These are phyloP conservation scores for Cystobasidium slooffiae DNA, from an alignment of 1,284 basidiomycete species.

Conservation along the genomic window DNA sequence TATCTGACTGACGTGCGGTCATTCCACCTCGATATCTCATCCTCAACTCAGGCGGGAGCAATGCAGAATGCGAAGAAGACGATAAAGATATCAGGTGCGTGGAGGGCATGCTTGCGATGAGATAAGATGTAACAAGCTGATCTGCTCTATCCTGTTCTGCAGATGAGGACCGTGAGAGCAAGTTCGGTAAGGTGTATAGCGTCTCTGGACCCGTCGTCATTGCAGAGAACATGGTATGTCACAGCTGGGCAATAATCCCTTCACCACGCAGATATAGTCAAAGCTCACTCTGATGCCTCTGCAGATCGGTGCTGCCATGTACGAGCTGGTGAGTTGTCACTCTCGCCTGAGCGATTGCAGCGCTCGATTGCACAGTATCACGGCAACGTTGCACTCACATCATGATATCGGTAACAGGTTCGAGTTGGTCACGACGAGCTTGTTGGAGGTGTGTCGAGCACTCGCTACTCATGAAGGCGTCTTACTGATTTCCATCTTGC, in stretches of 20 bases:
- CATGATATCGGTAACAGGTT: slow-evolving; percentile 56
- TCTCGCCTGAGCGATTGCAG: background rate
- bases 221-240: slow-evolving; percentile 60
- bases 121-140: too few relatives aligned
- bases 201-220: slow-evolving; percentile 96
- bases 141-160: background rate
- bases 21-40: background rate
- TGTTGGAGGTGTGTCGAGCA: slow-evolving; percentile 43
- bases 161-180: slow-evolving; percentile 86
- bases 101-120: background rate
- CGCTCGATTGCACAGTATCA: background rate
- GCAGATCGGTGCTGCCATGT: slow-evolving; percentile 95
- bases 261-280: background rate
- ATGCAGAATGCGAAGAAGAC: slow-evolving; percentile 81
- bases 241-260: background rate
- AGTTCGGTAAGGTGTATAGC: slow-evolving; percentile 87
- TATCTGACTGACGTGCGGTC: slow-evolving; percentile 25
- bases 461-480: background rate
- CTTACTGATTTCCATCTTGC: slow-evolving; percentile 34
- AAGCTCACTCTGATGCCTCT: slow-evolving; percentile 54
- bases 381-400: slow-evolving; percentile 12
- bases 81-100: slow-evolving; percentile 69
- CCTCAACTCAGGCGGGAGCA: slow-evolving; percentile 64
- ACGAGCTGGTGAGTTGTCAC: slow-evolving; percentile 69
- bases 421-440: slow-evolving; percentile 91